A percentile compares a stretch with the other conserved stretches of the same genome.
phyloP scores from a whole-genome alignment of 2,329 filamentous ascomycete genomes.

The Reticulascus tulasneorum region DNA sequence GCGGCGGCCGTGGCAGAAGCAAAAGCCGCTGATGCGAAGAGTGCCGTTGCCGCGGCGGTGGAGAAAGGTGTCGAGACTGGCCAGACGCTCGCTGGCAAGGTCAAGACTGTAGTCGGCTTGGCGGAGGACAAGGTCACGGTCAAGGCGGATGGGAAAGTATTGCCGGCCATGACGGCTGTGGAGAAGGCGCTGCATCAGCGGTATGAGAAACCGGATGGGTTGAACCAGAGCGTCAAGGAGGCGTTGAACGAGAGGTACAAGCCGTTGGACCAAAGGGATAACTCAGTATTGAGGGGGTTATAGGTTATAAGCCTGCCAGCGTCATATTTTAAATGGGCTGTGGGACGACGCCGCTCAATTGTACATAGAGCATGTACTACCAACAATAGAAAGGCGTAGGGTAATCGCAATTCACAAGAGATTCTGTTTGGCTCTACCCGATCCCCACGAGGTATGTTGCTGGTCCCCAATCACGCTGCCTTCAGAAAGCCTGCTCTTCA shows the following conservation, averaged over 20 bases:
- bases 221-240: slow-evolving; percentile 49
- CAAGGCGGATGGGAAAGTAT: slow-evolving; percentile 36
- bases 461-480: not conserved
- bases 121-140: slow-evolving; percentile 20
- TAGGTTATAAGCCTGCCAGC: not conserved
- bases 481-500: not conserved
- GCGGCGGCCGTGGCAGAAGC: slow-evolving; percentile 10
- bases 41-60: slow-evolving; percentile 7
- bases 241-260: slow-evolving; percentile 52
- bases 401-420: not conserved
- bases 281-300: slow-evolving; percentile 36
- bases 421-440: not conserved
- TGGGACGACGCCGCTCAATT: too few relatives aligned
- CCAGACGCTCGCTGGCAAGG: slow-evolving; percentile 19
- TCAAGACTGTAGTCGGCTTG: slow-evolving; percentile 22
- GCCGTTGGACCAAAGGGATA: slow-evolving; percentile 42
- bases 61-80: slow-evolving; percentile 12
- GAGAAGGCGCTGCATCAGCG: slow-evolving; percentile 49
- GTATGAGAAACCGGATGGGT: slow-evolving; percentile 38
- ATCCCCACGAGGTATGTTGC: not conserved
- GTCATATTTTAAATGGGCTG: not conserved
- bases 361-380: too few relatives aligned
- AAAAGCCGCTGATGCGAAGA: slow-evolving; percentile 10
- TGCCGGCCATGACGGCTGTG: slow-evolving; percentile 35
- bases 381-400: not conserved